A percentile compares a stretch with the other conserved stretches of the same genome.
phyloP scores from a whole-genome alignment of 306 rosid species.

The Cajanus cajan region DNA sequence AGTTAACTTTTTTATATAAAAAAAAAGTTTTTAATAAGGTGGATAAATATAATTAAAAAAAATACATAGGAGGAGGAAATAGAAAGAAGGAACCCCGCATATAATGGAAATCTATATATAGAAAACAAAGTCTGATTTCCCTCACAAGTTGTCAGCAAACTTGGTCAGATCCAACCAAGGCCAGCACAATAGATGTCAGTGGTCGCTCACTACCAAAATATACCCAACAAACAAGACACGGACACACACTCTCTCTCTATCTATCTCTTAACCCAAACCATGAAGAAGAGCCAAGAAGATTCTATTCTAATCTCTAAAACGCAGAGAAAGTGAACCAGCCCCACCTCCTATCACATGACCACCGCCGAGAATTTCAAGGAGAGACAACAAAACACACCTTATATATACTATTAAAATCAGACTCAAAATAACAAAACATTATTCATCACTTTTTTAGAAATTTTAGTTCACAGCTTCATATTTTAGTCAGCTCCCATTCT shows the following conservation, averaged over 20 bases:
- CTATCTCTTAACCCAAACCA: slow-evolving; percentile 31
- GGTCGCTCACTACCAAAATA: slow-evolving; percentile 30
- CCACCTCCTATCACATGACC: slow-evolving; percentile 52
- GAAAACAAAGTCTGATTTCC: slow-evolving; percentile 44
- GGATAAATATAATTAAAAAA: no score
- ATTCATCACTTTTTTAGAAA: no score
- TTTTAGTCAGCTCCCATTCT: no score
- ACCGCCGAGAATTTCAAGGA: slow-evolving; percentile 60
- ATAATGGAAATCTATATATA: not conserved
- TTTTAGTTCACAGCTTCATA: no score
- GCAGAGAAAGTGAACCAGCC: slow-evolving; percentile 58
- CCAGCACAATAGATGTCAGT: slow-evolving; percentile 39
- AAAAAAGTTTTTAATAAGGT: no score
- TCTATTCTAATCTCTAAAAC: slow-evolving; percentile 78
- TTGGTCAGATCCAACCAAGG: slow-evolving; percentile 61
- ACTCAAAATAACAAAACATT: no score
- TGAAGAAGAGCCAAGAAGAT: slow-evolving; percentile 70
- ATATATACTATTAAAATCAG: not conserved
- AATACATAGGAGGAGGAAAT: not conserved
- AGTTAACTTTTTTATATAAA: no score
- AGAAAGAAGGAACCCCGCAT: not conserved
- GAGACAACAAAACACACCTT: slow-evolving; percentile 65
- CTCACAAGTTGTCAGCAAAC: slow-evolving; percentile 67
- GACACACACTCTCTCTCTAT: slow-evolving; percentile 9
- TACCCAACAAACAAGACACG: slow-evolving; percentile 28